Base-by-base conservation (phyloP, 2,329 filamentous ascomycete species). In the Fusarium longipes region DNA sequence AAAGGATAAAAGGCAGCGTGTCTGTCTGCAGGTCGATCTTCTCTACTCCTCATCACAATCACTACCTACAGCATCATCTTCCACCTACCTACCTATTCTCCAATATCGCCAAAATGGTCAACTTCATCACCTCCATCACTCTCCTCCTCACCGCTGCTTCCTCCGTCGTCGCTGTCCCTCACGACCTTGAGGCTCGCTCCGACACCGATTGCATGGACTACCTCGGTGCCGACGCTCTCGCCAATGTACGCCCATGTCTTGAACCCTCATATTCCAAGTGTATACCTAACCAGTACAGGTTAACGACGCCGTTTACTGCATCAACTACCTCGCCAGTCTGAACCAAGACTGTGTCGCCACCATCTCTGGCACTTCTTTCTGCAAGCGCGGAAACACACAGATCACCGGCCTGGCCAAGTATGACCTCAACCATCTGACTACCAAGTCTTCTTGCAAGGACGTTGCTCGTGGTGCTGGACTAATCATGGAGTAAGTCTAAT, bases 281-380 rank as follows among this genome's bases (percentile, higher is more conserved):
- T n/a, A n/a, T n/a, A n/a, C n/a, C n/a, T n/a, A n/a, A 3, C 4
- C 18, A 1, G 1, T 0, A 22, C 8, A 64, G 61, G 44, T 48
- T 20, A 48, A 58, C 2, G 62, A 65, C 25, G 62, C 62, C 8
- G 62, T 64, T 0, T 54, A 64, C 9, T 64, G 62, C 24, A 65
- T 65, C 60, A 49, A 65, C 47, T 65, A 59, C 32, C 62, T 65
- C n/a, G 62, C 62, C 47, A 59, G 62, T 8, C 62, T 65, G 6
- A 25, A 40, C 8, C 53, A 65, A 39, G 36, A 30, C 6, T 65
- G 62, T 3, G 49, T 51, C 7, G 59, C 40, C 6, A 36, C 36
- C 12, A 53, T 65, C 32, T 39, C 59, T 0, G 62, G 40, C 6
- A n/a, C 18, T 3, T 30, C 53, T 2, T 65, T 64, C 20, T 65